Base-by-base conservation (phyloP, 495 filamentous ascomycete species). In the Aspergillus ellipticus region DNA sequence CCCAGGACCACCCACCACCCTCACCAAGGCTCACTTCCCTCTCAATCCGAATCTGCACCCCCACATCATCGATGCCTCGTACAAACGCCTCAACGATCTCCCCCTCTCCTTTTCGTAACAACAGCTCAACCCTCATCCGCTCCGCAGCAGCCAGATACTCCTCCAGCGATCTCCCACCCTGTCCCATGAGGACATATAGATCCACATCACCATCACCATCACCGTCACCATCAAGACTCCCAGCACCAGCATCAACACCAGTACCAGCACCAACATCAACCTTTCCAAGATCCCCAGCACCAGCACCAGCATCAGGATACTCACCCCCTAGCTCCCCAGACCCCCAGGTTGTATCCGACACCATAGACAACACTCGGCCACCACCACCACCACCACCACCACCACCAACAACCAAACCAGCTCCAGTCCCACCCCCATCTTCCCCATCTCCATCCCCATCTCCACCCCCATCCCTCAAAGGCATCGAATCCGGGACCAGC, bases 1-100 rank as follows among this genome's bases (percentile, higher is more conserved):
- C 54, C 72, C 70, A 71, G 8, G 61, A 59, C 58, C 62, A 70
- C 10, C 58, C 63, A 4, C 19, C 46, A 15, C 53, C 24, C 24
- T 16, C 46, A 15, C 53, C 24, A 3, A 28, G 24, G 6, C 65
- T 56, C 42, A 72, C 53, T 29, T 53, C 49, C 11, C 59, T 47
- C 51, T 64, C 58, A 31, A 66, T 8, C 16, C 16, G n/a, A 16
- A 51, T 42, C 24, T 53, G 57, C 7, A 56, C 24, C 31, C 37
- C 28, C 9, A 31, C 8, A 19, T 61, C 49, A 17, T 59, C 48
- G n/a, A 72, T 42, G 3, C 72, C 67, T 9, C 24, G 42, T 26
- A 73, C 56, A 42, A 72, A 74, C 3, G 58, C 59, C 41, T 54
- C 60, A 2, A 69, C 58, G 17, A 67, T 56, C 26, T 60, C 51